Conservation (phyloP, 192 early-diverging fungal genomes). For the Umbelopsis sp. region DNA sequence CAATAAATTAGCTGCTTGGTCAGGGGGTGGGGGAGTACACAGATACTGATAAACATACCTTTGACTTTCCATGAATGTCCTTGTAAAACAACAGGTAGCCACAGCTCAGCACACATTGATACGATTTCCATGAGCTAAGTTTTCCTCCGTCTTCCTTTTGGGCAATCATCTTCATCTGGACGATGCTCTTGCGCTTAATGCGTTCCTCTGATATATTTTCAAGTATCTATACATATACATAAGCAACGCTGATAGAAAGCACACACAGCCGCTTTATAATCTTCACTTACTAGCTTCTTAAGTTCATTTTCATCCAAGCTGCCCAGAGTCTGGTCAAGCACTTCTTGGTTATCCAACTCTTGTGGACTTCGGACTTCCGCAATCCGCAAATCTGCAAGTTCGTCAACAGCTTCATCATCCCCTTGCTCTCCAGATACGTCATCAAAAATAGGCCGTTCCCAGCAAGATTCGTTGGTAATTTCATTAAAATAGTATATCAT, state of each 20-base stretch:
- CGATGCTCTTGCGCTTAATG: constrained; percentile 42
- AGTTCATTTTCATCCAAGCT: constrained; percentile 18
- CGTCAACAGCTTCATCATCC: constrained; percentile 24
- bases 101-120: constrained; percentile 48
- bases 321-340: neutral
- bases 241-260: neutral
- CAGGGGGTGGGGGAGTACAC: neutral
- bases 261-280: neutral
- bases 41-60: constrained; percentile 11
- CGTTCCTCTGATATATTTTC: constrained; percentile 41
- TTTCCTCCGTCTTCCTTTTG: constrained; percentile 33
- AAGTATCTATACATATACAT: constrained; percentile 34
- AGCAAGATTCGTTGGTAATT: constrained; percentile 48
- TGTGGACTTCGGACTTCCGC: neutral
- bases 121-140: constrained; percentile 40
- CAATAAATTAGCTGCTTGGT: neutral
- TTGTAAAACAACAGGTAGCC: constrained; percentile 36
- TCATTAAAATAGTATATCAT: constrained; percentile 57
- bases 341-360: constrained; percentile 4
- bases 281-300: constrained; percentile 29
- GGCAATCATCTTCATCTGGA: constrained; percentile 50
- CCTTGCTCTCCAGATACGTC: neutral
- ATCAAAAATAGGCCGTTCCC: constrained; percentile 43
- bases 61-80: constrained; percentile 29
- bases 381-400: constrained; percentile 29